Evolutionary conservation across 495 filamentous ascomycete species (phyloP), one percentile per base, ranked within the genome.

Genomic region (Hyaloscypha bicolor): DNA sequence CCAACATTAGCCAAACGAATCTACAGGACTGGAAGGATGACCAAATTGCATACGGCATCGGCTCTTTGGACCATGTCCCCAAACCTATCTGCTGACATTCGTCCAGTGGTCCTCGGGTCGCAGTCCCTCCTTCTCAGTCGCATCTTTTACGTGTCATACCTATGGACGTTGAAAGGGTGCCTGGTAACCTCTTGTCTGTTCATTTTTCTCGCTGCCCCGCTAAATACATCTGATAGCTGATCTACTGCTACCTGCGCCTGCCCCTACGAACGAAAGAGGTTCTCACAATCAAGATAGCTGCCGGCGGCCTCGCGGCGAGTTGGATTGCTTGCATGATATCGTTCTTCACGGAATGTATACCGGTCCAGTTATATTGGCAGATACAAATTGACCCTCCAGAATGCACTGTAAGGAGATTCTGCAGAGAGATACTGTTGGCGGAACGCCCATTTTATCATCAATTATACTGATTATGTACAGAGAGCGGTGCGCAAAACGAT

Each of bases 101-200:
- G 11, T 14, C 16, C 33, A 71, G 69, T 66, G 14, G 31, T 56
- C 1, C 11, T 66, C 19, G 65, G 61, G 9, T 66, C 60, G 3
- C 60, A 63, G 25, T 62, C 37, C 14, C 2, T 62, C 9, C 37
- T 65, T 14, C 37, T 66, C 9, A 62, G 62, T 31, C 61, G 58
- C 14, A 16, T 32, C n/a, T 63, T 67, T 19, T 65, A 61, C 32
- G 30, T 63, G 25, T 52, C 62, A 9, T 71, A 62, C 33, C 48
- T 71, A 6, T 68, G 69, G 69, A 32, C 53, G n/a, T 9, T 68
- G 33, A 71, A 71, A 33, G 59, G n/a, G 19, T 71, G 69, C 48
- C 31, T 71, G 8, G 69, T 71, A 32, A 21, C 56, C 60, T 52
- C 37, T 9, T 29, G 6, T 19, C 30, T 45, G 14, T 30, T n/a